Base-by-base conservation (phyloP, 805 yeast species). In the Suhomyces sp. region DNA sequence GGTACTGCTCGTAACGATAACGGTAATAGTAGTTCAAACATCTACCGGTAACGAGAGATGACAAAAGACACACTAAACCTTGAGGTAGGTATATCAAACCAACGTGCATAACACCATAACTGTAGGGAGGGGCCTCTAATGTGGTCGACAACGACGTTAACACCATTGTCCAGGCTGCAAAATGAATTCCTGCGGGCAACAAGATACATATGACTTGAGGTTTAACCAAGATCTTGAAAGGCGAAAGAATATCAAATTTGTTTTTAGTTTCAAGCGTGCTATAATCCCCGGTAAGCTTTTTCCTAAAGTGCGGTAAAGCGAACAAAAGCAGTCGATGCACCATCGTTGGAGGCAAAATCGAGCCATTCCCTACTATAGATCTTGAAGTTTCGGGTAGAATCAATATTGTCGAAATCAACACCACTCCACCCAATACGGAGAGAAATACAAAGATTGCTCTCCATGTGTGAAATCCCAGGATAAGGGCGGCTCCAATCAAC, bases 401-500 rank as follows among this genome's bases (percentile, higher is more conserved):
- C 5, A 65, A 6, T 9, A 44, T 21, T 1, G 54, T 35, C 13
- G 31, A n/a, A 0, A 71, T 1, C 1, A 78, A 52, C 1, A 82
- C 72, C 1, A 65, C 56, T 2, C 85, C 86, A 24, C 86, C 80
- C 5, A 86, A 82, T 27, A 86, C 82, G 1, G 87, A 83, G 48
- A 88, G 67, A 57, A 90, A 87, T 81, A 89, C 82, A 60, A 87
- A 87, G n/a, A 85, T 80, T 0, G 91, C 81, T 58, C 93, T 75
- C 97, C 97, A 91, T 9, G 60, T 59, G 21, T 47, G 53, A 55
- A 65, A 69, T 20, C 62, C 60, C 37, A 57, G 43, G 17, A 60
- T 52, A 6, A 71, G 59, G n/a, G 82, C 75, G 4, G 81, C 75
- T 72, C 89, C 64, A 12, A 90, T 69, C n/a, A 91, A 68, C 0